Evolutionary conservation across 2,329 filamentous ascomycete genomes (phyloP).

Genomic region (Fusarium agapanthi): DNA sequence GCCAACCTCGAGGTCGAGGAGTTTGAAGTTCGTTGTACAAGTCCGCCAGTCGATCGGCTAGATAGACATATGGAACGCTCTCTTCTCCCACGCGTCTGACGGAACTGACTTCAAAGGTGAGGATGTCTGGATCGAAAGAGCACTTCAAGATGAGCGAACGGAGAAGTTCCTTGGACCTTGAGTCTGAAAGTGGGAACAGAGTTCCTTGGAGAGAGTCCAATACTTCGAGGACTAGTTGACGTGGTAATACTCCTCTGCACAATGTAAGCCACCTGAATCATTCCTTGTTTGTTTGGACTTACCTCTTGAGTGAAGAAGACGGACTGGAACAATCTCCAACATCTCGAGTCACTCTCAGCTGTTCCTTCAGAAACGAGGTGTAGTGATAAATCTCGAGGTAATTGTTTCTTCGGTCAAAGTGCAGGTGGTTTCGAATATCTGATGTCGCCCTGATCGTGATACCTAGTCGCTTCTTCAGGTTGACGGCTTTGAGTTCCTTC

Average conservation of each 20-base stretch:
- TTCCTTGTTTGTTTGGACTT: accelerated
- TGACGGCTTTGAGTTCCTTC: not conserved
- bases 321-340: not conserved
- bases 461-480: not conserved
- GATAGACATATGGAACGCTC: not conserved
- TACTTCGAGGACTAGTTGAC: not conserved
- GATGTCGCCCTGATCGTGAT: not conserved
- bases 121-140: not conserved
- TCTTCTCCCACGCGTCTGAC: not conserved
- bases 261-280: not conserved
- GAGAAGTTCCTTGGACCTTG: not conserved
- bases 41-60: not conserved
- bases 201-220: not conserved
- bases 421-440: not conserved
- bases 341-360: not conserved
- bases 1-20: not conserved
- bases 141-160: not conserved
- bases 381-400: not conserved
- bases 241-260: not conserved
- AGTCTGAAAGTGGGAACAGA: not conserved
- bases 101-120: not conserved
- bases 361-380: not conserved
- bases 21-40: not conserved
- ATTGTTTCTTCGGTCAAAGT: not conserved
- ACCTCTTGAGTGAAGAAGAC: not conserved